Base-by-base conservation (phyloP, 1,284 basidiomycete species). In the Cutaneotrichosporon sp. region DNA sequence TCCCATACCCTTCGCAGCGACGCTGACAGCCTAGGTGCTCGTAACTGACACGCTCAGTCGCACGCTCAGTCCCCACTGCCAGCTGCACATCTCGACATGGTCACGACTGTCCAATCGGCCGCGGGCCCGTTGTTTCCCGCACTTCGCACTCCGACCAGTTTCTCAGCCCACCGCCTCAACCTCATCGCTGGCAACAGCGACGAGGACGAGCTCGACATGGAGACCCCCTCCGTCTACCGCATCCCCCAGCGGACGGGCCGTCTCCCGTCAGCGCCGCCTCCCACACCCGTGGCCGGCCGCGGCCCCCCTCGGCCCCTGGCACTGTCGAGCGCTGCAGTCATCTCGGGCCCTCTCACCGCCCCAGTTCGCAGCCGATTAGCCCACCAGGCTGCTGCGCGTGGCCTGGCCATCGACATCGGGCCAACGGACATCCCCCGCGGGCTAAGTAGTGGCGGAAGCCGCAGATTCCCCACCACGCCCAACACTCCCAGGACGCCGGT, bases 331-430 rank as follows among this genome's bases (percentile, higher is more conserved):
- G 4, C 47, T 37, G n/a, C 43, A 7, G 51, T 29, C 39, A 19
- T 12, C 12, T 25, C 17, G 3, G 26, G 35, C 1, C 52, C 20
- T 7, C 19, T 19, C 9, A 46, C 61, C 3, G 55, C 58, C 8
- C 51, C 59, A 8, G 45, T 47, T 8, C 50, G 27, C 19, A 12
- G 56, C 10, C 57, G 61, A n/a, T 57, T 64, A 16, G 44, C 66
- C 2, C 49, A 26, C 17, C 59, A 59, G n/a, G 63, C 64, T 14
- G 59, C 62, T 5, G 49, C 57, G 2, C 45, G 59, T 20, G 65
- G 65, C 10, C 43, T 66, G 3, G 55, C 61, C 16, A 64, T 70
- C 47, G 60, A 61, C 27, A 58, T 62, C 3, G 47, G 61, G 6
- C 45, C 60, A 6, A 47, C 33, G 14, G 25, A 54, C n/a, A 39